These are phyloP conservation scores for Neltuma alba DNA, from an alignment of 306 rosid genomes.

Conservation along the genomic window DNA sequence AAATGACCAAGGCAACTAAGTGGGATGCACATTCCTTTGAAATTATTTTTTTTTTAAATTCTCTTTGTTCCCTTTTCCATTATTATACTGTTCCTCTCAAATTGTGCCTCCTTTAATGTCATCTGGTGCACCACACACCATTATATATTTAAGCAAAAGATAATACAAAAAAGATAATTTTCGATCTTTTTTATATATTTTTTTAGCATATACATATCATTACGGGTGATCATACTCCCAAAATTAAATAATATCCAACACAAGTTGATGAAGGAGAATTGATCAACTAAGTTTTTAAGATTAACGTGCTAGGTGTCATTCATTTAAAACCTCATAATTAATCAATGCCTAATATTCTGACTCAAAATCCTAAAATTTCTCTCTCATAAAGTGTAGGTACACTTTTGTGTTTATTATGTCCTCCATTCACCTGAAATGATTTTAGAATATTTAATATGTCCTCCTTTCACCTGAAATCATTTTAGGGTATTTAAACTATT, in stretches of 20 bases:
- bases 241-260: no score
- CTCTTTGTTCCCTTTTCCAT: background rate
- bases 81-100: background rate
- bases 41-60: background rate
- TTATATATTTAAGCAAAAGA: no score
- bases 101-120: background rate
- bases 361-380: background rate
- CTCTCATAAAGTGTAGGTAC: no score
- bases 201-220: no score
- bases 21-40: background rate
- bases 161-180: no score
- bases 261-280: no score
- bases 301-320: background rate
- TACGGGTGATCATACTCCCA: no score
- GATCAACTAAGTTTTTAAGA: no score
- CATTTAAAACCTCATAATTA: background rate
- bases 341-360: background rate
- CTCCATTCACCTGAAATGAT: no score
- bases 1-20: conserved; percentile 28
- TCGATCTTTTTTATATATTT: no score
- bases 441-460: no score
- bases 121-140: background rate
- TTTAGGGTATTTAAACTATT: no score
- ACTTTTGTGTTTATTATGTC: background rate
- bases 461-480: background rate